phyloP scores from a whole-genome alignment of 306 rosid genomes.

The Prinsepia uniflora region DNA sequence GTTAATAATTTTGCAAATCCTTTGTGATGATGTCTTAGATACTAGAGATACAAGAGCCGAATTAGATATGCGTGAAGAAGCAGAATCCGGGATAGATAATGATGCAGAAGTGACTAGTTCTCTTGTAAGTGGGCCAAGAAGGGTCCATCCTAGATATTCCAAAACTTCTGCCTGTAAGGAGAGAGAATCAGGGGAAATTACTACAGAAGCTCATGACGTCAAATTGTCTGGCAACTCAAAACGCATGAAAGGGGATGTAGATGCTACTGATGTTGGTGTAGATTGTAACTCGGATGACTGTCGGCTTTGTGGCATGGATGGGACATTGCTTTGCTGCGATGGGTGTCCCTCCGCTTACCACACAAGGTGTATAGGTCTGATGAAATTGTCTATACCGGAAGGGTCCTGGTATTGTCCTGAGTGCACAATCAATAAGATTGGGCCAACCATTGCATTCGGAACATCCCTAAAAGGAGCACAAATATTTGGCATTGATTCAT shows the following conservation, averaged over 20 bases:
- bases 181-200: slow-evolving; percentile 47
- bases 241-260: slow-evolving; percentile 35
- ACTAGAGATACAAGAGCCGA: slow-evolving; percentile 69
- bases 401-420: slow-evolving; percentile 98
- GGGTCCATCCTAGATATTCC: slow-evolving; percentile 65
- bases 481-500: slow-evolving; percentile 72
- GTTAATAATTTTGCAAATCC: slow-evolving; percentile 66
- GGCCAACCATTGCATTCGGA: slow-evolving; percentile 57
- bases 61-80: slow-evolving; percentile 69
- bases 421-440: slow-evolving; percentile 67
- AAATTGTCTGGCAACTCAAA: slow-evolving; percentile 24
- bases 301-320: slow-evolving; percentile 97
- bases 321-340: slow-evolving; percentile 92
- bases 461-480: slow-evolving; percentile 83
- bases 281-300: slow-evolving; percentile 89
- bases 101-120: slow-evolving; percentile 58
- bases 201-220: slow-evolving; percentile 35
- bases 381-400: slow-evolving; percentile 76
- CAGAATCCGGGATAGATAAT: slow-evolving; percentile 66
- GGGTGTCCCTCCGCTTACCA: slow-evolving; percentile 99
- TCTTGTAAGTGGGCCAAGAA: slow-evolving; percentile 55
- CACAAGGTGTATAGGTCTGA: slow-evolving; percentile 91
- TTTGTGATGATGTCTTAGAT: slow-evolving; percentile 74
- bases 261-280: slow-evolving; percentile 39
- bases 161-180: slow-evolving; percentile 64